These are phyloP conservation scores for Lodderomyces oxycetoniae DNA, from an alignment of 1,139 yeast species.

Conservation along the genomic window DNA sequence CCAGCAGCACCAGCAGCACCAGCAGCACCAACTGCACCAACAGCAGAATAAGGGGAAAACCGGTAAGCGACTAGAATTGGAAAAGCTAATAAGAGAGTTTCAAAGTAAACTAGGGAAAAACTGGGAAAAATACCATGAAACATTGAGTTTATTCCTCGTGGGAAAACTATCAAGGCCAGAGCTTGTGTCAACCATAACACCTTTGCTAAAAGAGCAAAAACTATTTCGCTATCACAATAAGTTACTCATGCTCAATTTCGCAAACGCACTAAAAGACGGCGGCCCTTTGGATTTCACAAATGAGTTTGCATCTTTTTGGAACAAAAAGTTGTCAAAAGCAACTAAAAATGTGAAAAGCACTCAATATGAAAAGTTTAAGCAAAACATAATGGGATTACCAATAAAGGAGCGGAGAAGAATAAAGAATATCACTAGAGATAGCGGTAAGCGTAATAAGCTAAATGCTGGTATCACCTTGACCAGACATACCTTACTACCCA, in stretches of 20 bases:
- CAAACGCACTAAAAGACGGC: slow-evolving; percentile 76
- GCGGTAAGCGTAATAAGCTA: slow-evolving; percentile 72
- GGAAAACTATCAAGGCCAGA: slow-evolving; percentile 80
- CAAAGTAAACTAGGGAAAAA: slow-evolving; percentile 65
- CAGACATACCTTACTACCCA: slow-evolving; percentile 80
- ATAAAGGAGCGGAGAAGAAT: slow-evolving; percentile 80
- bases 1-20: neutral
- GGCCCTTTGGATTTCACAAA: slow-evolving; percentile 42
- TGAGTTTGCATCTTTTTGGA: slow-evolving; percentile 58
- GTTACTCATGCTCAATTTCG: slow-evolving; percentile 70
- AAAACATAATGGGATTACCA: slow-evolving; percentile 83
- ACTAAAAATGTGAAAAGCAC: slow-evolving; percentile 47
- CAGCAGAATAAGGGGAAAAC: slow-evolving; percentile 12
- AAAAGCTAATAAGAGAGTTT: slow-evolving; percentile 65
- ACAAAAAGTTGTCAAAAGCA: slow-evolving; percentile 39
- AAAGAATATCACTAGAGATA: slow-evolving; percentile 75
- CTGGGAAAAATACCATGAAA: slow-evolving; percentile 86
- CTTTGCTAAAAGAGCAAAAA: slow-evolving; percentile 50
- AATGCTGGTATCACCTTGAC: slow-evolving; percentile 77
- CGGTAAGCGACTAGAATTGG: slow-evolving; percentile 62
- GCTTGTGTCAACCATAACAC: slow-evolving; percentile 51
- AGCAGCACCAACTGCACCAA: slow-evolving; percentile 5
- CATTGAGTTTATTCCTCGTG: slow-evolving; percentile 68
- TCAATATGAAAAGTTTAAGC: slow-evolving; percentile 78
- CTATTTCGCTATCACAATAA: slow-evolving; percentile 67